These are phyloP conservation scores for Saturnispora bothae DNA, from an alignment of 805 yeast species.

Conservation along the genomic window DNA sequence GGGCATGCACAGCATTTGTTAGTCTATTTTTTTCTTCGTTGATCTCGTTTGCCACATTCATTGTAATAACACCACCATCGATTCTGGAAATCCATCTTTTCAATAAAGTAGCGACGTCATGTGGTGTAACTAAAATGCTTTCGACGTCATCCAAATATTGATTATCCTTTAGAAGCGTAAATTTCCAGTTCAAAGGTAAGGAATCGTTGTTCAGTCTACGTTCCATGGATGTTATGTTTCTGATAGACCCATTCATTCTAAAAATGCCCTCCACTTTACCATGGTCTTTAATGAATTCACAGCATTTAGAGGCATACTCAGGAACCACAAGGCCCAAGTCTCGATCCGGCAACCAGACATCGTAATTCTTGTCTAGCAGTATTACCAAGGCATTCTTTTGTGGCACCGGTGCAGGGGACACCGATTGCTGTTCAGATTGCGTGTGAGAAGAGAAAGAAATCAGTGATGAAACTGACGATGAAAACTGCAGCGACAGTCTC, in stretches of 20 bases:
- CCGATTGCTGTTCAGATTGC: neutral
- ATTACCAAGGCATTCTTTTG: no score
- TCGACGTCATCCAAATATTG: slow-evolving; percentile 8
- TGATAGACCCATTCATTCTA: slow-evolving; percentile 28
- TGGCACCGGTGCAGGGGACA: no score
- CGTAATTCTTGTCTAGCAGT: no score
- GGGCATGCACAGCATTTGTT: no score
- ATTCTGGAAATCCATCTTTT: slow-evolving; percentile 28
- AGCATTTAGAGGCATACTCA: slow-evolving; percentile 24
- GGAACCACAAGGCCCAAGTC: no score
- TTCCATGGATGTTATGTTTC: slow-evolving; percentile 25
- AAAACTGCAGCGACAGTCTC: slow-evolving; percentile 5
- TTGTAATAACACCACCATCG: slow-evolving; percentile 23
- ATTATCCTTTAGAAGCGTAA: neutral
- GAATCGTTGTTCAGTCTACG: slow-evolving; percentile 17
- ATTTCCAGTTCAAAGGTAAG: slow-evolving; percentile 3
- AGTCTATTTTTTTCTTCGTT: neutral
- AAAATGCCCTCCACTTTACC: slow-evolving; percentile 28
- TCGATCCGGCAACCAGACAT: no score
- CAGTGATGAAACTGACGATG: slow-evolving; percentile 5
- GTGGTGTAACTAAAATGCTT: slow-evolving; percentile 15
- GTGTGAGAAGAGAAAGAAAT: slow-evolving; percentile 7
- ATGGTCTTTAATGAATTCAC: slow-evolving; percentile 18
- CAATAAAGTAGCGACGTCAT: slow-evolving; percentile 29
- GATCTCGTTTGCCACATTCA: slow-evolving; percentile 16